Percentiles rank a stretch among this genome's conserved stretches.
Conservation (phyloP, 2,329 filamentous ascomycete species). For the Alternaria atra region DNA sequence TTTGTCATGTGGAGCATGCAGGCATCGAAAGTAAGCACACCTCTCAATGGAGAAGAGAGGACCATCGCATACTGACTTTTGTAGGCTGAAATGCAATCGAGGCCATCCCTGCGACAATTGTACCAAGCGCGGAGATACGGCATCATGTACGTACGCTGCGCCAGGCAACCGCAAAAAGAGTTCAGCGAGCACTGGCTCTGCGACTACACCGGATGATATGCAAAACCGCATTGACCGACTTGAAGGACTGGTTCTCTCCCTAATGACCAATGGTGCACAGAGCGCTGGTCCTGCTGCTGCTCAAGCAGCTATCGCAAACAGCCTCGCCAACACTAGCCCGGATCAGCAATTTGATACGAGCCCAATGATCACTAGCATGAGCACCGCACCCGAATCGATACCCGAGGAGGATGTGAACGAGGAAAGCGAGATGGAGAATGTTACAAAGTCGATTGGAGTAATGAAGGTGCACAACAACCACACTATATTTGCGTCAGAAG, state of each 20-base stretch:
- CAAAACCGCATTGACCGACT: constrained; percentile 96
- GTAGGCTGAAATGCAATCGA: constrained; percentile 88
- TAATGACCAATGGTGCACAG: constrained; percentile 89
- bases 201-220: constrained; percentile 88
- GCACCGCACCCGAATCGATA: constrained; percentile 63
- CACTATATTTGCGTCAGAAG: constrained; percentile 60
- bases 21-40: constrained; percentile 79
- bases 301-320: constrained; percentile 64
- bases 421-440: constrained; percentile 69
- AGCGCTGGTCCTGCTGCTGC: constrained; percentile 67
- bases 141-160: constrained; percentile 84
- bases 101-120: constrained; percentile 93
- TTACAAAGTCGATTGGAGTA: constrained; percentile 61
- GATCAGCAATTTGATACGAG: constrained; percentile 61
- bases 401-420: constrained; percentile 62
- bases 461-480: constrained; percentile 63
- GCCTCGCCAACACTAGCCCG: constrained; percentile 51
- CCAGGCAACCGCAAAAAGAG: constrained; percentile 76
- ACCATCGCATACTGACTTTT: constrained; percentile 26
- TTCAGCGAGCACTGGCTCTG: constrained; percentile 61
- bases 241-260: constrained; percentile 86
- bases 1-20: constrained; percentile 88
- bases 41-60: neutral
- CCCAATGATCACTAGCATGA: constrained; percentile 65
- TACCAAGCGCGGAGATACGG: constrained; percentile 82